Base-by-base conservation (phyloP, 2,329 filamentous ascomycete species). In the Sporothrix protearum region DNA sequence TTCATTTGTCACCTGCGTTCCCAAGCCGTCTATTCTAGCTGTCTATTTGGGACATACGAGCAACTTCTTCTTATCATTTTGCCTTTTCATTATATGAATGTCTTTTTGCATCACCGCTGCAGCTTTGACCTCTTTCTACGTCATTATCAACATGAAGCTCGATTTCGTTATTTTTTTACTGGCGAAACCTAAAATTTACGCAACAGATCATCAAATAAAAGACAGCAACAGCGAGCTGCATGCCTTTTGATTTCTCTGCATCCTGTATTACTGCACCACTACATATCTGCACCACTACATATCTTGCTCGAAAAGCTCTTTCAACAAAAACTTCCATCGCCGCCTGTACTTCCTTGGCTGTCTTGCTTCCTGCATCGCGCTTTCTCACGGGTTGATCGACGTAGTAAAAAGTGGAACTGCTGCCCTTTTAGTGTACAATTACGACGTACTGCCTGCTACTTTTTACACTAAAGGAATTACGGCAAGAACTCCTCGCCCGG, bases 401-500 rank as follows among this genome's bases (percentile, higher is more conserved):
- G 57, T 42, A 39, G 57, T 10, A 14, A 64, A 45, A 45, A 30
- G 61, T 64, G 61, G 61, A 30, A 47, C 61, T 64, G 12, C 22
- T 64, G 5, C n/a, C 33, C 57, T 42, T 33, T 39, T 61, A 39
- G 57, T 25, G 30, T 59, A 30, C 28, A 12, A 3, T 57, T 7
- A n/a, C n/a, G n/a, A n/a, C n/a, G n/a, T n/a, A 7, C 53, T 30
- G 28, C 28, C 14, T 55, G 51, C 9, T 33, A 57, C 9, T 30
- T 36, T 19, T 33, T 36, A 9, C 55, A 36, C 55, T 30, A 42
- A 25, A 36, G 33, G n/a, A 61, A 39, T 61, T 61, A 25, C 57
- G 59, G 59, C 59, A 63, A 16, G 33, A 66, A 22, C 61, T 22
- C 61, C 61, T 66, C 61, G 36, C 59, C 59, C n/a, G 49, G 22